A percentile compares a stretch with the other conserved stretches of the same genome.
These are phyloP conservation scores for Fusarium tupiense DNA, from an alignment of 2,329 filamentous ascomycete genomes.

Conservation along the genomic window DNA sequence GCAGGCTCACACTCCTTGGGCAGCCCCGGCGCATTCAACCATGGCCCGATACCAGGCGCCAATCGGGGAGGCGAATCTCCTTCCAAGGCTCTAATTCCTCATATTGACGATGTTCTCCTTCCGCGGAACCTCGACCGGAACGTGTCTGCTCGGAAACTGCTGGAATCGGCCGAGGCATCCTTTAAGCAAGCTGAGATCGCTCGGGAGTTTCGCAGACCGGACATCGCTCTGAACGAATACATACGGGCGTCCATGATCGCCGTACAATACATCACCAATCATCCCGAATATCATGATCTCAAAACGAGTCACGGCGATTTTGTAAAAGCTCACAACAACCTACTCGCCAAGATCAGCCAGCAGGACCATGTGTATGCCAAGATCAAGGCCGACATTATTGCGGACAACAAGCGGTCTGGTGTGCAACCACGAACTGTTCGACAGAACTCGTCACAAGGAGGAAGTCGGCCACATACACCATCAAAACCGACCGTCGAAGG, in stretches of 20 bases:
- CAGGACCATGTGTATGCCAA: conserved; percentile 62
- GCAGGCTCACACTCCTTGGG: conserved; percentile 46
- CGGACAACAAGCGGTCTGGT: conserved; percentile 71
- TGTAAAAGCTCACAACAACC: conserved; percentile 57
- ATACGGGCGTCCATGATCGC: conserved; percentile 83
- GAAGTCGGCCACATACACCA: conserved; percentile 26
- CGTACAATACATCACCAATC: conserved; percentile 77
- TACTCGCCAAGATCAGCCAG: conserved; percentile 61
- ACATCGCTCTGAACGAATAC: conserved; percentile 84
- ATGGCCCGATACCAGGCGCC: conserved; percentile 43
- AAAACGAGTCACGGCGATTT: conserved; percentile 63
- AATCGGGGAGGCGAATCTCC: conserved; percentile 43
- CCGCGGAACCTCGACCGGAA: conserved; percentile 58
- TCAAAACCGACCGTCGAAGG: conserved; percentile 19
- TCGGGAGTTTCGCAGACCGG: conserved; percentile 72
- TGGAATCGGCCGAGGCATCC: conserved; percentile 62
- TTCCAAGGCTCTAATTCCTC: conserved; percentile 54
- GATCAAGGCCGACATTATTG: conserved; percentile 68
- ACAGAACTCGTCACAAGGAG: conserved; percentile 25
- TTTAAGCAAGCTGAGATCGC: conserved; percentile 69
- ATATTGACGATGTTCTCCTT: conserved; percentile 64
- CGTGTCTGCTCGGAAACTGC: conserved; percentile 62
- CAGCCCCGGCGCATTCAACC: conserved; percentile 44
- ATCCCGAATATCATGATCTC: conserved; percentile 77
- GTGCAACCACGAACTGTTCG: conserved; percentile 55